A percentile compares a stretch with the other conserved stretches of the same genome.
These are phyloP conservation scores for Mycena chlorophos DNA, from an alignment of 768 basidiomycete genomes.

Conservation along the genomic window DNA sequence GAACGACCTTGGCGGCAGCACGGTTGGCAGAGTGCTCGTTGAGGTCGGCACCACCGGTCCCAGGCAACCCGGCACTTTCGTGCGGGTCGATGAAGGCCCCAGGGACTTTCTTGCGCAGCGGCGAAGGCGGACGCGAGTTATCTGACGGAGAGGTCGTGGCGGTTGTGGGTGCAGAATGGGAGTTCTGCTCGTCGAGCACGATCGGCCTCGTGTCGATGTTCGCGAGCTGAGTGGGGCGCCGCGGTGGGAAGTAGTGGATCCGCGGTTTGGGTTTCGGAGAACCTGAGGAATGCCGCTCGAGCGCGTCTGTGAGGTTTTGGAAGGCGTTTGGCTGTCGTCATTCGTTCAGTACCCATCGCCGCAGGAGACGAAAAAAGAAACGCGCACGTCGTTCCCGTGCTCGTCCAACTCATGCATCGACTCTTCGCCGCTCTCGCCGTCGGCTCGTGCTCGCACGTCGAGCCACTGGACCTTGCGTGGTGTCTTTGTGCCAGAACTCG, in stretches of 20 bases:
- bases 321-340: constrained; percentile 47
- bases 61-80: constrained; percentile 63
- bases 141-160: constrained; percentile 19
- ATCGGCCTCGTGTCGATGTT: constrained; percentile 9
- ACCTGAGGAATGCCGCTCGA: constrained; percentile 47
- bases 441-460: constrained; percentile 26
- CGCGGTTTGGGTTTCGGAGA: constrained; percentile 23
- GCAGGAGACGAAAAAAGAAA: not conserved
- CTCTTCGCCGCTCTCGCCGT: not conserved
- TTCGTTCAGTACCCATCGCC: constrained; percentile 14
- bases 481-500: constrained; percentile 39
- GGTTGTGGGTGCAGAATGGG: constrained; percentile 2
- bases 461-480: constrained; percentile 58
- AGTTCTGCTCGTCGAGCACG: constrained; percentile 5
- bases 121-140: constrained; percentile 23
- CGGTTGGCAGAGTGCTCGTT: constrained; percentile 27
- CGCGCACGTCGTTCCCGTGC: constrained; percentile 52
- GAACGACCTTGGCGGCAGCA: constrained; percentile 45
- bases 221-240: constrained; percentile 15
- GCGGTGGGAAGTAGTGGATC: constrained; percentile 35
- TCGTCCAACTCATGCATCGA: constrained; percentile 52
- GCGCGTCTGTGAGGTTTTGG: constrained; percentile 47
- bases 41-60: constrained; percentile 33
- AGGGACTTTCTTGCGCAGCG: constrained; percentile 42
- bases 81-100: constrained; percentile 60